Evolutionary conservation across 306 rosid genomes (phyloP).

Genomic region (Lathyrus tuberosus): DNA sequence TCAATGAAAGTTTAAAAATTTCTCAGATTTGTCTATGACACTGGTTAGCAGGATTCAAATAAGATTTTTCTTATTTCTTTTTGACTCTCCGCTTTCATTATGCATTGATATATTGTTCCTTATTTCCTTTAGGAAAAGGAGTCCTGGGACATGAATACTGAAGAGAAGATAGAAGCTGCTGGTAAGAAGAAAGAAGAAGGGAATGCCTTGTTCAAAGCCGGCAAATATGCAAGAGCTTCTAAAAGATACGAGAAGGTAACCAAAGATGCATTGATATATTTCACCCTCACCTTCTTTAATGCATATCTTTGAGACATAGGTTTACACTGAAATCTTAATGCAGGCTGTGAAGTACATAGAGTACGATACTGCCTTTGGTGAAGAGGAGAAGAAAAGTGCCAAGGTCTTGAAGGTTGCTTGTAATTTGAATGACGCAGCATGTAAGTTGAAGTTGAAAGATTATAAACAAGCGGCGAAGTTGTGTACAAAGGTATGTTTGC

Average conservation of each 20-base stretch:
- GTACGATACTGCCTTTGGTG: constrained; percentile 64
- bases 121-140: constrained; percentile 63
- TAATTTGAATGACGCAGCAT: constrained; percentile 88
- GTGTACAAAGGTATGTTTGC: constrained; percentile 68
- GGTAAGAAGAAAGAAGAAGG: constrained; percentile 93
- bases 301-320: neutral
- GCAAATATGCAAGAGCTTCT: constrained; percentile 85
- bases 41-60: neutral
- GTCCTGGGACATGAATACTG: constrained; percentile 83
- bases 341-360: constrained; percentile 85
- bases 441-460: constrained; percentile 79
- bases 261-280: neutral
- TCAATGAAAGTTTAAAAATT: neutral
- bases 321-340: neutral
- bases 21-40: neutral
- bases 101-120: neutral
- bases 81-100: neutral
- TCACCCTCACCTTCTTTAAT: neutral
- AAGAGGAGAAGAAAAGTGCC: constrained; percentile 78
- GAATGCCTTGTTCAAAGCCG: constrained; percentile 74
- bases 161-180: constrained; percentile 83
- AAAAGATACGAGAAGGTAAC: constrained; percentile 94
- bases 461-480: constrained; percentile 79
- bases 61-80: neutral
- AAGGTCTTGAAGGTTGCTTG: constrained; percentile 81